phyloP scores from a whole-genome alignment of 1,139 yeast species.

The Taphrina wiesneri region DNA sequence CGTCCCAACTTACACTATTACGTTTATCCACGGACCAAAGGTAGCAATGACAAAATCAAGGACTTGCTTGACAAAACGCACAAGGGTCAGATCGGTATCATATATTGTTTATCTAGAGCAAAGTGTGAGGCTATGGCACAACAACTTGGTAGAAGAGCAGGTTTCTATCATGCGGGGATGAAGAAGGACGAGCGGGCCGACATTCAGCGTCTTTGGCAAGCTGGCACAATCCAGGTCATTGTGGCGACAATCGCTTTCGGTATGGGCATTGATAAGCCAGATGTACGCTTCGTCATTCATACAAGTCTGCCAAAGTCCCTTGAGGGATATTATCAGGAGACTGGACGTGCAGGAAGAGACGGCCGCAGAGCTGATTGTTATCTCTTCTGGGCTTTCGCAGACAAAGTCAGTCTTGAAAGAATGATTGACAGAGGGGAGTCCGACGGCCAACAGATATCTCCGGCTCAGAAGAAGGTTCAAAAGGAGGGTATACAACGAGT shows the following conservation, averaged over 20 bases:
- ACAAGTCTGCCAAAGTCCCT: conserved; percentile 83
- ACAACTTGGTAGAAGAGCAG: conserved; percentile 50
- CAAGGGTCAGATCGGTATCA: conserved; percentile 72
- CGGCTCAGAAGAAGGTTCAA: conserved; percentile 71
- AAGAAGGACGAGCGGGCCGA: conserved; percentile 66
- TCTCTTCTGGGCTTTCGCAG: conserved; percentile 75
- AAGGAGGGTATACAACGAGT: conserved; percentile 76
- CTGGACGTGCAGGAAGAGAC: conserved; percentile 99
- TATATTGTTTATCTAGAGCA: conserved; percentile 87
- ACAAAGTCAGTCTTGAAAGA: conserved; percentile 60
- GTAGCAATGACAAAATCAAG: conserved; percentile 56
- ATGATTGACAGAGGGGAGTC: conserved; percentile 74
- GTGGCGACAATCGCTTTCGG: conserved; percentile 99
- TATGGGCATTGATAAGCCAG: conserved; percentile 97
- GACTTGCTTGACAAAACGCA: conserved; percentile 57
- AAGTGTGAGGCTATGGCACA: conserved; percentile 82
- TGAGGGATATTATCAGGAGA: conserved; percentile 96
- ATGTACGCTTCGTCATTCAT: conserved; percentile 89
- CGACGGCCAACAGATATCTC: conserved; percentile 54
- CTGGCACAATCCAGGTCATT: conserved; percentile 66
- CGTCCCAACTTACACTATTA: conserved; percentile 82
- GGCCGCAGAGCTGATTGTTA: conserved; percentile 79
- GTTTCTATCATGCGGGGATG: conserved; percentile 89
- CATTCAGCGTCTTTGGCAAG: conserved; percentile 82
- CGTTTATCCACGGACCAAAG: conserved; percentile 64